A percentile compares a stretch with the other conserved stretches of the same genome.
Conservation (phyloP, 345 rosid species). For the rapeseed (Brassica napus) region DNA sequence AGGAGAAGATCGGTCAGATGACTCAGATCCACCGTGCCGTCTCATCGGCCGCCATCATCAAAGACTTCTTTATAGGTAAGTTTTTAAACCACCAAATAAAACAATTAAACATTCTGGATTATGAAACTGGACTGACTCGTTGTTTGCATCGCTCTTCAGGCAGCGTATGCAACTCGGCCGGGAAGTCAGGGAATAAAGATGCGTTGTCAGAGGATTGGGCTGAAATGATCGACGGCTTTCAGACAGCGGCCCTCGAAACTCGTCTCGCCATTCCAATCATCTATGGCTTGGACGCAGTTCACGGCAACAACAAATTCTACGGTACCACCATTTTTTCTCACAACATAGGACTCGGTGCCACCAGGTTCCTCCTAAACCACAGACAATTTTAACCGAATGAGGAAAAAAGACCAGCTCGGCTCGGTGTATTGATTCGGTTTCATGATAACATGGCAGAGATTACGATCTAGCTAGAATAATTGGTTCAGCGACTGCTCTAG, state of each 20-base stretch:
- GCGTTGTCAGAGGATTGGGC: slow-evolving; percentile 62
- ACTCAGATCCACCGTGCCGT: slow-evolving; percentile 42
- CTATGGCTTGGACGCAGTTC: slow-evolving; percentile 85
- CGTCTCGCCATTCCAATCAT: slow-evolving; percentile 75
- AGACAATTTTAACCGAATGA: background rate
- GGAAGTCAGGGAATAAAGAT: slow-evolving; percentile 9
- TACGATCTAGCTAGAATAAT: slow-evolving; percentile 61
- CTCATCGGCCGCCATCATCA: slow-evolving; percentile 51
- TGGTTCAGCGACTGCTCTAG: slow-evolving; percentile 80
- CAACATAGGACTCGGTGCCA: slow-evolving; percentile 80
- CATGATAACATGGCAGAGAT: slow-evolving; percentile 47
- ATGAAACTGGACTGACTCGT: background rate
- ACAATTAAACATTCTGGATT: background rate
- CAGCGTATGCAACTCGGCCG: slow-evolving; percentile 69
- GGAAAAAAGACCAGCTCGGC: background rate
- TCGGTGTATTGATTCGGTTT: background rate
- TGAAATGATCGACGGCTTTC: slow-evolving; percentile 71
- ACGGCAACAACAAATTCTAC: slow-evolving; percentile 70
- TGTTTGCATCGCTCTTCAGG: slow-evolving; percentile 42
- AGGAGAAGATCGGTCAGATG: slow-evolving; percentile 63
- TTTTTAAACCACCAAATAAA: background rate
- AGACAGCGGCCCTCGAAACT: slow-evolving; percentile 55
- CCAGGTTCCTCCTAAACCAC: slow-evolving; percentile 50
- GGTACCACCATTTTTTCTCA: slow-evolving; percentile 89
- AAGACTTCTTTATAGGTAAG: slow-evolving; percentile 52